Conservation (phyloP, 345 rosid genomes). For the Salix suchowensis region DNA sequence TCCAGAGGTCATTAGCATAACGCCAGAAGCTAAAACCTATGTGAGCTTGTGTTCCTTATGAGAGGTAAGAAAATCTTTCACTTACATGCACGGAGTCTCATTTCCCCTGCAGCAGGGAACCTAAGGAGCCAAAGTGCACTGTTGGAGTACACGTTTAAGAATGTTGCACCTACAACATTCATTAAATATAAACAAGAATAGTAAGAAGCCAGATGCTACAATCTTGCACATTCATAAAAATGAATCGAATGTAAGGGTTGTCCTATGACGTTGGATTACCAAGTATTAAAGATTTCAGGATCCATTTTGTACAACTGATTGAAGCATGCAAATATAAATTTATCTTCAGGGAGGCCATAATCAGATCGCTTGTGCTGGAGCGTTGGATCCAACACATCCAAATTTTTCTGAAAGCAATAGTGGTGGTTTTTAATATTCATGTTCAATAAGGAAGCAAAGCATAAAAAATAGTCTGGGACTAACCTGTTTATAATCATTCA, state of each 20-base stretch:
- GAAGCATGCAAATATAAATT: constrained; percentile 96
- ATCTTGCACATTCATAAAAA: background rate
- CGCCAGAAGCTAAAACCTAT: background rate
- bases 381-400: constrained; percentile 76
- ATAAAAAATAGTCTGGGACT: background rate
- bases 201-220: background rate
- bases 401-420: constrained; percentile 63
- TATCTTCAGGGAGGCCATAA: constrained; percentile 93
- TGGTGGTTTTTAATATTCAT: constrained; percentile 1
- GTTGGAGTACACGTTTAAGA: constrained; percentile 85
- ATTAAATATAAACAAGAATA: background rate
- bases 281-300: constrained; percentile 86
- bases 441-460: background rate
- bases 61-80: background rate
- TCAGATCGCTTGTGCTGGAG: constrained; percentile 75
- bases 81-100: constrained; percentile 83
- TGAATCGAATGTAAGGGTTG: background rate
- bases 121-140: constrained; percentile 98
- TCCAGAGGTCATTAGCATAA: background rate
- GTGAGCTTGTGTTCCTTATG: background rate
- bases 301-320: constrained; percentile 99
- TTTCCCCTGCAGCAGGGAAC: constrained; percentile 98
- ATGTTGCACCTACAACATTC: constrained; percentile 71
- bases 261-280: constrained; percentile 38
- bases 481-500: constrained; percentile 98